Evolutionary conservation across 2,329 filamentous ascomycete species (phyloP).

Genomic region (Monosporascus sp.): DNA sequence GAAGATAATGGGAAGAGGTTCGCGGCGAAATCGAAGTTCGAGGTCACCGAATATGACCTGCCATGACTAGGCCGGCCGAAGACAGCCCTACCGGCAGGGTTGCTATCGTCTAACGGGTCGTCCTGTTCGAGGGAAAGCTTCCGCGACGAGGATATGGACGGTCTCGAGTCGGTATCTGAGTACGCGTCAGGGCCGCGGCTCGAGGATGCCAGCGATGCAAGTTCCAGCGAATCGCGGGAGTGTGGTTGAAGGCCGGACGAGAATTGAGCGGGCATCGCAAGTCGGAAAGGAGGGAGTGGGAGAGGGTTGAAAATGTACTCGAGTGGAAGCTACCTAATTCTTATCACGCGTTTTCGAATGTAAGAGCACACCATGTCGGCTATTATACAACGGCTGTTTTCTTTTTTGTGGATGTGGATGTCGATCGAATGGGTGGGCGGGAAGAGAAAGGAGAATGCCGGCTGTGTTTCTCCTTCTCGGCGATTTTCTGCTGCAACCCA

Average conservation of each 20-base stretch:
- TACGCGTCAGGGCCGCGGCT: conserved; percentile 58
- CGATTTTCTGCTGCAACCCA: background rate
- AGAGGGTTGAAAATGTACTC: background rate
- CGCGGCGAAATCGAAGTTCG: conserved; percentile 91
- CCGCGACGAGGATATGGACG: conserved; percentile 88
- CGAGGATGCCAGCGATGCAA: conserved; percentile 88
- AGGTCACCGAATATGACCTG: conserved; percentile 84
- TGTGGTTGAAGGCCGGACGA: conserved; percentile 38
- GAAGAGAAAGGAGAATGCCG: background rate
- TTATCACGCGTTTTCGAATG: background rate
- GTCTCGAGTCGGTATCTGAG: conserved; percentile 67
- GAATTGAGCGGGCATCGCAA: conserved; percentile 37
- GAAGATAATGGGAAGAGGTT: conserved; percentile 90
- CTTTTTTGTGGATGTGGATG: background rate
- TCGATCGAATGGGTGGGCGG: background rate
- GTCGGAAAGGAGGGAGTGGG: conserved; percentile 3
- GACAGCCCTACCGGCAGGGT: conserved; percentile 40
- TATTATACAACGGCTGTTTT: background rate
- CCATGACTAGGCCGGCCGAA: conserved; percentile 38
- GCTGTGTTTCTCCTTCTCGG: background rate
- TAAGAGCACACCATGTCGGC: background rate
- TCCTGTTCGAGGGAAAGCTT: conserved; percentile 84
- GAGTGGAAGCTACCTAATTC: background rate
- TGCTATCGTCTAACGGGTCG: conserved; percentile 66
- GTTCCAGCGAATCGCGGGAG: conserved; percentile 87